Base-by-base conservation (phyloP, 192 early-diverging fungal species). In the Coemansia sp. region DNA sequence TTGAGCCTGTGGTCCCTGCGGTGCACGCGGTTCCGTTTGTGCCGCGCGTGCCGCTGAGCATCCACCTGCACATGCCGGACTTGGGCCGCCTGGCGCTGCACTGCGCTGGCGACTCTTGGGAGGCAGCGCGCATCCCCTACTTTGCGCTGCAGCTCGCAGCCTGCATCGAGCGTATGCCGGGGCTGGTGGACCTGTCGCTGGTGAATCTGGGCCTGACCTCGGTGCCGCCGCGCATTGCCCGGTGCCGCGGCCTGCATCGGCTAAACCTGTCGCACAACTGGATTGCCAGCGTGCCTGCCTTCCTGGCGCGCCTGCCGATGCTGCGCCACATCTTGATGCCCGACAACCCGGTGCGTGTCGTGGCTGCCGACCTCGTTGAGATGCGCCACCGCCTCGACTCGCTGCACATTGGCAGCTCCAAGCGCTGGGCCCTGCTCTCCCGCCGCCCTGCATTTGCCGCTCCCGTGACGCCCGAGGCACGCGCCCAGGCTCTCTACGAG, bases 201-300 rank as follows among this genome's bases (percentile, higher is more conserved):
- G 62, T 84, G 24, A 84, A 84, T 57, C 46, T 84, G 2, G 81
- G 81, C 4, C 74, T 84, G 37, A 71, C 64, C 1, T 45, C 37
- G 45, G 66, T 84, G 35, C 73, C 74, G 24, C 60, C 48, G 17
- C 39, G 68, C 37, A 21, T 75, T 19, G 42, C 46, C 46, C 35
- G 41, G 31, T 77, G 74, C 48, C 66, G 29, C 13, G 75, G 72
- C 6, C 73, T 84, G 69, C 69, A 42, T 13, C 60, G 70, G 33
- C 81, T 84, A 42, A 65, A 84, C 61, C 62, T 84, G 77, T 78
- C 81, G 56, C 77, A 84, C 77, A 84, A 84, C 70, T 84, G 81
- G 81, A 73, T 84, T 16, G 54, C 7, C 39, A 33, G 67, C 1
- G 77, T 75, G 37, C 81, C 81, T 6, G 67, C 67, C 35, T 84